Conservation (phyloP, 306 rosid genomes). For the Argentina anserina region DNA sequence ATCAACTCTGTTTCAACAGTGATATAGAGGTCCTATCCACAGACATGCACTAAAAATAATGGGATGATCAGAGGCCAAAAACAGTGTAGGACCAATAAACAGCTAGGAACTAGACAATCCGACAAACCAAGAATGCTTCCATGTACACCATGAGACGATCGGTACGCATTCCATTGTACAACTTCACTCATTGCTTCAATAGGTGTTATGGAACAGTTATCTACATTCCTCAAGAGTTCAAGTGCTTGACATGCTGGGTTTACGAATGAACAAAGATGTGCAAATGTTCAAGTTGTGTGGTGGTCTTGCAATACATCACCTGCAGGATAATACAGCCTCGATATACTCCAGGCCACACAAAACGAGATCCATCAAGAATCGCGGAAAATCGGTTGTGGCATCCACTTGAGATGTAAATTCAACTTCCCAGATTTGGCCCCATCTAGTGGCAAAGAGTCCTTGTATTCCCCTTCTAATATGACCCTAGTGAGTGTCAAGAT, state of each 20-base stretch:
- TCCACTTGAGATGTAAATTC: slow-evolving; percentile 86
- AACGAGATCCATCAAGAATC: slow-evolving; percentile 44
- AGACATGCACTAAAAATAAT: background rate
- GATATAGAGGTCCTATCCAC: background rate
- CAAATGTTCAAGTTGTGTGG: background rate
- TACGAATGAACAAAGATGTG: slow-evolving; percentile 6
- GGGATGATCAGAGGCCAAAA: background rate
- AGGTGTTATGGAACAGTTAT: slow-evolving; percentile 31
- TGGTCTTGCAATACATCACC: slow-evolving; percentile 9
- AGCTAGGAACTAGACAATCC: background rate
- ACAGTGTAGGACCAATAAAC: background rate
- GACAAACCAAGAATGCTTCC: no score
- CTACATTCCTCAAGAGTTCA: slow-evolving; percentile 30
- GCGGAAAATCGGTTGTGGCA: slow-evolving; percentile 82
- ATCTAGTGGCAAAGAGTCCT: slow-evolving; percentile 66
- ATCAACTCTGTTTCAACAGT: background rate
- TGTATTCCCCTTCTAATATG: slow-evolving; percentile 79
- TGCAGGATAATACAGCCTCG: background rate
- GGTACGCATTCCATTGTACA: background rate
- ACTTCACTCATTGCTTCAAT: slow-evolving; percentile 15
- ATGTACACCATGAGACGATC: background rate
- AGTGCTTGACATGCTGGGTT: background rate
- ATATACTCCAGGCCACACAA: background rate
- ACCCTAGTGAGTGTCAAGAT: slow-evolving; percentile 87
- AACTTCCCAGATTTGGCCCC: slow-evolving; percentile 79